Evolutionary conservation across 192 early-diverging fungal genomes (phyloP), one percentile per base, ranked within the genome.

Genomic region (Lobulomyces angularis): DNA sequence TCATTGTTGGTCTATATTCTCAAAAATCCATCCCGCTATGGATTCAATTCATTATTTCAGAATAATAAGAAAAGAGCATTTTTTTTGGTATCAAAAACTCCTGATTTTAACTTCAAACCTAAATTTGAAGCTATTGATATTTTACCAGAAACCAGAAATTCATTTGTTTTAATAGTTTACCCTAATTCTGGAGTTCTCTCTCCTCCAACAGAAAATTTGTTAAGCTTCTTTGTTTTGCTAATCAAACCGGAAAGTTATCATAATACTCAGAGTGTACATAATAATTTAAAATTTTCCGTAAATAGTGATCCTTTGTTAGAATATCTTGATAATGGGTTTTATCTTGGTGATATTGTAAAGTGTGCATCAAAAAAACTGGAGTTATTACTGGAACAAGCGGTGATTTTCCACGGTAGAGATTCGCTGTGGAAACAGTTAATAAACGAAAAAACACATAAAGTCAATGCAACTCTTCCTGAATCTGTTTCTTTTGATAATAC

Each of bases 1-100:
- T 46, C 53, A 16, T 45, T 74, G 21, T 70, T 67, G 37, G 39
- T 61, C 23, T 74, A 69, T 36, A 74, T 74, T 40, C 41, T 74
- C 22, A 61, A 64, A 27, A 68, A 69, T 30, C 71, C 71, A 9
- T 29, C 31, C 14, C 36, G 45, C 2, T 74, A 74, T 37, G 67
- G 64, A 0, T 74, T 67, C 40, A 43, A 46, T 21, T 48, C 62
- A 0, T 34, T 72, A 9, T 12, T 47, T 12, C 41, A 34, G 35
- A 19, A 54, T 17, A 58, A 60, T 2, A 25, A 49, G 7, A 47
- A 58, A 9, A 53, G 46, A 1, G 66, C 58, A 1, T 69, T 61
- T 33, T 68, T 43, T 23, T 37, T 62, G 31, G 12, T 32, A 12
- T 32, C 31, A 12, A 12, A 16, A 32, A 32, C 12, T 16, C 31